A percentile compares a stretch with the other conserved stretches of the same genome.
phyloP scores from a whole-genome alignment of 73 alveolate genomes.

The Blepharisma stoltei region DNA sequence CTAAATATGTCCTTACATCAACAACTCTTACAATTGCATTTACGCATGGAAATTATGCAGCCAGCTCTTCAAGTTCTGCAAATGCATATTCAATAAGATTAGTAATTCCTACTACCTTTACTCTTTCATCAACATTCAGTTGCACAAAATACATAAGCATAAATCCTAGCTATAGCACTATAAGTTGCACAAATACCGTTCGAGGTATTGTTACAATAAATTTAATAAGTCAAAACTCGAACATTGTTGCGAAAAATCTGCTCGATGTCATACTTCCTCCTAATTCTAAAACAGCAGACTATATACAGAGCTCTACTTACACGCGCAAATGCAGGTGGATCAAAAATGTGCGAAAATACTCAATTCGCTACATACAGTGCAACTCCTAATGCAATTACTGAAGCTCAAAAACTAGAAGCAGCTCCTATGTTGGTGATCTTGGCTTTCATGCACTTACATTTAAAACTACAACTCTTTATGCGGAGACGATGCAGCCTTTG shows the following conservation, averaged over 20 bases:
- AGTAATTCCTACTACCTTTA: not conserved
- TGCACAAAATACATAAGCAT: too few relatives aligned
- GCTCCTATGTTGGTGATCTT: not conserved
- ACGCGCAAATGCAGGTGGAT: not conserved
- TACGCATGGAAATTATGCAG: not conserved
- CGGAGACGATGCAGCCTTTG: too few relatives aligned
- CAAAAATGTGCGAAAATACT: not conserved
- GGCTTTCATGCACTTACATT: not conserved
- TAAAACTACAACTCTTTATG: not conserved
- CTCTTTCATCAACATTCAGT: too few relatives aligned
- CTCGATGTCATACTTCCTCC: not conserved
- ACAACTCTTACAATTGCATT: not conserved
- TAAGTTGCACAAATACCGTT: too few relatives aligned
- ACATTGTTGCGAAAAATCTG: not conserved
- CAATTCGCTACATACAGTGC: not conserved
- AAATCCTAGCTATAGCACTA: too few relatives aligned
- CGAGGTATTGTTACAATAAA: too few relatives aligned
- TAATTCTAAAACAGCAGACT: not conserved
- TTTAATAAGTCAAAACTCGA: not conserved
- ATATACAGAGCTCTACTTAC: not conserved
- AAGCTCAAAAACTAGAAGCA: not conserved
- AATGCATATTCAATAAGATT: too few relatives aligned
- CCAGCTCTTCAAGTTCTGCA: not conserved
- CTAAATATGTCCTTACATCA: not conserved
- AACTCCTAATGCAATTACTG: not conserved